Conservation (phyloP, 164 flowering plant species). For the Paratinospora sagittata region DNA sequence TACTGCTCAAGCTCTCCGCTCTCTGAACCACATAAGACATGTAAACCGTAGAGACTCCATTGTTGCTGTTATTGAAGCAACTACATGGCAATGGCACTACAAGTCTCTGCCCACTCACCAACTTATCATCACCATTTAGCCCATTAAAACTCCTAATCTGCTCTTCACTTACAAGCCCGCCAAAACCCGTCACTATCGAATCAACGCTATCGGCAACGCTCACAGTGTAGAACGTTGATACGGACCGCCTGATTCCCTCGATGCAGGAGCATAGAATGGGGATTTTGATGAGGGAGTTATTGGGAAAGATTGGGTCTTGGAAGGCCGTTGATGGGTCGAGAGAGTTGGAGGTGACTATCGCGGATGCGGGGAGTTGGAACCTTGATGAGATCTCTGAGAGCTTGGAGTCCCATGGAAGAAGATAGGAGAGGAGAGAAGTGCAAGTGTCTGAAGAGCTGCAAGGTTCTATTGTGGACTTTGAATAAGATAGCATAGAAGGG, state of each 20-base stretch:
- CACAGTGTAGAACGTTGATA: constrained; percentile 15
- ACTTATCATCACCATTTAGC: neutral
- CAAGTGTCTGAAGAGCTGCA: constrained; percentile 27
- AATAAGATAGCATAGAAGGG: constrained; percentile 3
- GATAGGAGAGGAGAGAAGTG: constrained; percentile 25
- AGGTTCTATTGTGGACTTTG: constrained; percentile 28
- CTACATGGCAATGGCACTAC: constrained; percentile 26
- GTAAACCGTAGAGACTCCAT: constrained; percentile 20
- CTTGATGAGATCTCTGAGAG: constrained; percentile 23
- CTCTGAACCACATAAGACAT: constrained; percentile 25
- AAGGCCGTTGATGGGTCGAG: constrained; percentile 1
- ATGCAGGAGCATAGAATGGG: constrained; percentile 31
- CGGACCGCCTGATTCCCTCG: constrained; percentile 28
- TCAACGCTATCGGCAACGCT: constrained; percentile 20
- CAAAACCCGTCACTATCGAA: constrained; percentile 20
- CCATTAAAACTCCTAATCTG: constrained; percentile 22
- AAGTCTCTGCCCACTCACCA: constrained; percentile 16
- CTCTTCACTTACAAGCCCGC: constrained; percentile 26
- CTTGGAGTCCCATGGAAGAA: constrained; percentile 23
- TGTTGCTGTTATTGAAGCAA: constrained; percentile 21
- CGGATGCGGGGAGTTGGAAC: constrained; percentile 17
- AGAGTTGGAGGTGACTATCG: constrained; percentile 18
- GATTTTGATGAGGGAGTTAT: constrained; percentile 14
- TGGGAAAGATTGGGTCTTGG: constrained; percentile 13
- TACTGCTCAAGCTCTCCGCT: constrained; percentile 23